Conservation (phyloP, 257 asterid genomes). For the Nyctanthes arbortristis region DNA sequence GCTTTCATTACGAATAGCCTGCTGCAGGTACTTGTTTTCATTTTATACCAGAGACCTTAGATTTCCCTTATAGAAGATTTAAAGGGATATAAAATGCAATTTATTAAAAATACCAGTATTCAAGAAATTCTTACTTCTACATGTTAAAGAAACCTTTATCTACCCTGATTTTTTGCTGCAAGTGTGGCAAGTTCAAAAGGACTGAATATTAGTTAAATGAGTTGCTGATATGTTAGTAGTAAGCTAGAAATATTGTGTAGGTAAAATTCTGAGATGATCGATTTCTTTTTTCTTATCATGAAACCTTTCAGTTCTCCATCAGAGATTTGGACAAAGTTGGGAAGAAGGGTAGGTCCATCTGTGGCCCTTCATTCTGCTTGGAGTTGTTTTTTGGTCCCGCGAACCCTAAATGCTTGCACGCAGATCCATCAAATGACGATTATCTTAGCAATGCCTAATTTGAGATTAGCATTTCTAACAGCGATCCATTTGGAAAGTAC, state of each 20-base stretch:
- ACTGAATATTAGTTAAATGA: no score
- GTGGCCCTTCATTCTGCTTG: constrained; percentile 74
- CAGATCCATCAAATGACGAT: constrained; percentile 29
- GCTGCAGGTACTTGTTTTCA: constrained; percentile 49
- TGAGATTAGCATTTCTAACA: constrained; percentile 5
- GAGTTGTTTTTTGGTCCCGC: constrained; percentile 77
- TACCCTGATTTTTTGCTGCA: background rate
- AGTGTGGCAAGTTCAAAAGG: no score
- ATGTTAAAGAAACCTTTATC: background rate
- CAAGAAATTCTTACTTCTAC: background rate
- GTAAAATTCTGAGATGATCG: no score
- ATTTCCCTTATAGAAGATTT: background rate
- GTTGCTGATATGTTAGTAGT: no score
- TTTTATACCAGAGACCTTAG: background rate
- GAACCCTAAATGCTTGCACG: constrained; percentile 30
- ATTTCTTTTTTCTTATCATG: background rate
- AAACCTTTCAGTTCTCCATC: constrained; percentile 46
- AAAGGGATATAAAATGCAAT: background rate
- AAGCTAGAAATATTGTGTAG: no score
- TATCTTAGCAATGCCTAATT: constrained; percentile 21
- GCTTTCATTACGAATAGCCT: constrained; percentile 68
- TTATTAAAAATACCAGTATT: background rate
- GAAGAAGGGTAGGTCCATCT: constrained; percentile 53
- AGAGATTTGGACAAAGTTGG: constrained; percentile 75
- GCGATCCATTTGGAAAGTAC: background rate